Percentiles rank a stretch among this genome's conserved stretches.
These are phyloP conservation scores for Takashimella koratensis DNA, from an alignment of 1,284 basidiomycete genomes.

Conservation along the genomic window DNA sequence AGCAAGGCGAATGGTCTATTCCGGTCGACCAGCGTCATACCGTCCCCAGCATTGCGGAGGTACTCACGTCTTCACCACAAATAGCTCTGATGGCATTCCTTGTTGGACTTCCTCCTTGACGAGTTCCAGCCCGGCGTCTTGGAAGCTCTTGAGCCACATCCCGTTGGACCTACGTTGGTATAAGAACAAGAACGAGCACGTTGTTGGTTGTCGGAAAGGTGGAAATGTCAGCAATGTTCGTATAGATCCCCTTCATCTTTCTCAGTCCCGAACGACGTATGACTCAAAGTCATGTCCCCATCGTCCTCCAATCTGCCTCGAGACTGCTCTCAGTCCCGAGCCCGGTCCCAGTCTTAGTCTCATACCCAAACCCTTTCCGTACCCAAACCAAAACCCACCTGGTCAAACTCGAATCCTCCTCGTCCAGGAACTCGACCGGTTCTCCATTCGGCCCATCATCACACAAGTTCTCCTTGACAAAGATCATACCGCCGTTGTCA, in stretches of 20 bases:
- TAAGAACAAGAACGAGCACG: constrained; percentile 1
- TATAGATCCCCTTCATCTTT: no score
- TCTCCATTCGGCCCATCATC: constrained; percentile 55
- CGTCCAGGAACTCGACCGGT: constrained; percentile 63
- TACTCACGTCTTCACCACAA: constrained; percentile 74
- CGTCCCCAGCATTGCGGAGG: no score
- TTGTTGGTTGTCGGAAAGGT: no score
- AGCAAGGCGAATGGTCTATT: no score
- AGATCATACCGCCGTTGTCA: constrained; percentile 50
- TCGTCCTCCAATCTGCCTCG: no score
- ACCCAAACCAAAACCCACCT: constrained; percentile 58
- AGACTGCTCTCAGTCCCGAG: no score
- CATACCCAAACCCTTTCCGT: no score
- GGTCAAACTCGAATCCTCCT: constrained; percentile 82
- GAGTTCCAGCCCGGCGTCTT: constrained; percentile 63
- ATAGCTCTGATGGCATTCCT: constrained; percentile 75
- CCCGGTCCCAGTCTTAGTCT: no score
- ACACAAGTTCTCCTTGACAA: constrained; percentile 92
- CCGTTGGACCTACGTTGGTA: constrained; percentile 63
- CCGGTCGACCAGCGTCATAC: no score
- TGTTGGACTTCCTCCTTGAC: constrained; percentile 62
- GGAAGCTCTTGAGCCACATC: constrained; percentile 73
- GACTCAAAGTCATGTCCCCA: no score
- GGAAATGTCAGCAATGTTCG: no score
- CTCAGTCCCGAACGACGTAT: no score